Evolutionary conservation across 116 monocot genomes (phyloP).

Genomic region (Cymodocea nodosa): DNA sequence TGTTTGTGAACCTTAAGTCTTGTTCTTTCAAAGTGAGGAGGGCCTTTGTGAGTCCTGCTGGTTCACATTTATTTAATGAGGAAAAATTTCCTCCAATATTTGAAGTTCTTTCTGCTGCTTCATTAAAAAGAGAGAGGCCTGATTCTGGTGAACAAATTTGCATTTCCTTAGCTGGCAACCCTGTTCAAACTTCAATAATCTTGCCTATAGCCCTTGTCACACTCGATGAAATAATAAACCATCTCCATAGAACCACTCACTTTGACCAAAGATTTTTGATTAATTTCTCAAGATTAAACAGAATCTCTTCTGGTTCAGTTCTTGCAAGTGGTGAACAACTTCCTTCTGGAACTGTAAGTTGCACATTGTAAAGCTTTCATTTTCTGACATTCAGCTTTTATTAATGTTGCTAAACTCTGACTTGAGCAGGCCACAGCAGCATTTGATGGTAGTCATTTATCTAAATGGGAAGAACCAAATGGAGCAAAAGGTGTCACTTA

Average conservation of each 20-base stretch:
- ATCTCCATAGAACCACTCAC: conserved; percentile 7
- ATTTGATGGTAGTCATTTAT: conserved; percentile 60
- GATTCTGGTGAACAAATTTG: conserved; percentile 22
- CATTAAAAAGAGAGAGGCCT: conserved; percentile 33
- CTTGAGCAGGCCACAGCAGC: conserved; percentile 61
- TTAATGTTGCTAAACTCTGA: neutral
- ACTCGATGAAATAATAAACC: conserved; percentile 48
- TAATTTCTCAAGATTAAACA: conserved; percentile 38
- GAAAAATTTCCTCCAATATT: conserved; percentile 19
- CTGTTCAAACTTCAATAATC: conserved; percentile 65
- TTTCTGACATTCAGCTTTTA: neutral
- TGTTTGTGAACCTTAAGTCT: conserved; percentile 44
- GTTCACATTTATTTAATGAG: conserved; percentile 17
- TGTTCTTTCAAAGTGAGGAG: conserved; percentile 42
- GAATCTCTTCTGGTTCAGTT: conserved; percentile 59
- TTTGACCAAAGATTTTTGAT: conserved; percentile 10
- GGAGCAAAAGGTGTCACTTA: conserved; percentile 65
- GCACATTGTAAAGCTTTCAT: neutral
- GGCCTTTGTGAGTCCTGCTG: conserved; percentile 21
- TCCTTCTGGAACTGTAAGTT: conserved; percentile 77
- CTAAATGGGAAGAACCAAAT: conserved; percentile 96
- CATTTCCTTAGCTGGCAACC: conserved; percentile 37
- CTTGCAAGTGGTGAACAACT: conserved; percentile 89
- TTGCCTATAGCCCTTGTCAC: conserved; percentile 70
- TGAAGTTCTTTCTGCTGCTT: conserved; percentile 43